These are phyloP conservation scores for Scleromitrula shiraiana DNA, from an alignment of 2,329 filamentous ascomycete genomes.

Conservation along the genomic window DNA sequence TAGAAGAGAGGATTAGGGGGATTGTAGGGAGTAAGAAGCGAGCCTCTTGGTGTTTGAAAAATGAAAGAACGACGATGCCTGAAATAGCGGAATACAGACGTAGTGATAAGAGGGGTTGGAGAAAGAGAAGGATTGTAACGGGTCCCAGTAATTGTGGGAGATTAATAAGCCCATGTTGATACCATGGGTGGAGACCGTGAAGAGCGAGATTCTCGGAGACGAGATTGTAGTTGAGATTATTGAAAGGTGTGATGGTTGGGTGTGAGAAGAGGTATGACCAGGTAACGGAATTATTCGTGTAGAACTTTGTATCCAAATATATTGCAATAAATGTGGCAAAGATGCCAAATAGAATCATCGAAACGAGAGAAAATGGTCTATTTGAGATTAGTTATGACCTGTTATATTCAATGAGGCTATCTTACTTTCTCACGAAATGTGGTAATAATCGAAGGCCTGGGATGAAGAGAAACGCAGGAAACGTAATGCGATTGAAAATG, in stretches of 20 bases:
- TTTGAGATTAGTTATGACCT: conserved; percentile 11
- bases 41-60: conserved; percentile 73
- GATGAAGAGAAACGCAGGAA: conserved; percentile 84
- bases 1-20: conserved; percentile 67
- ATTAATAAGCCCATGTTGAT: conserved; percentile 67
- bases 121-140: conserved; percentile 53
- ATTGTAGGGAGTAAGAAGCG: conserved; percentile 70
- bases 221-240: conserved; percentile 72
- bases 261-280: conserved; percentile 55
- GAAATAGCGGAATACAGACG: conserved; percentile 67
- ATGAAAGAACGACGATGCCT: conserved; percentile 60
- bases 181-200: conserved; percentile 72
- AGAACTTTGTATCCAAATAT: conserved; percentile 79
- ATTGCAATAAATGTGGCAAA: conserved; percentile 66
- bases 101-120: conserved; percentile 47
- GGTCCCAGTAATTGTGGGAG: conserved; percentile 66
- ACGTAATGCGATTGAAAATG: conserved; percentile 93
- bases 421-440: conserved; percentile 74
- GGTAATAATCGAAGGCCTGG: conserved; percentile 77
- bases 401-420: conserved; percentile 12
- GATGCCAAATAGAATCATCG: conserved; percentile 56
- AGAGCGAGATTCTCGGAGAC: conserved; percentile 60
- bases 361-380: conserved; percentile 53
- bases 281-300: conserved; percentile 53
- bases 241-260: conserved; percentile 68